phyloP scores from a whole-genome alignment of 73 alveolate genomes.

The Diophrys sp. region DNA sequence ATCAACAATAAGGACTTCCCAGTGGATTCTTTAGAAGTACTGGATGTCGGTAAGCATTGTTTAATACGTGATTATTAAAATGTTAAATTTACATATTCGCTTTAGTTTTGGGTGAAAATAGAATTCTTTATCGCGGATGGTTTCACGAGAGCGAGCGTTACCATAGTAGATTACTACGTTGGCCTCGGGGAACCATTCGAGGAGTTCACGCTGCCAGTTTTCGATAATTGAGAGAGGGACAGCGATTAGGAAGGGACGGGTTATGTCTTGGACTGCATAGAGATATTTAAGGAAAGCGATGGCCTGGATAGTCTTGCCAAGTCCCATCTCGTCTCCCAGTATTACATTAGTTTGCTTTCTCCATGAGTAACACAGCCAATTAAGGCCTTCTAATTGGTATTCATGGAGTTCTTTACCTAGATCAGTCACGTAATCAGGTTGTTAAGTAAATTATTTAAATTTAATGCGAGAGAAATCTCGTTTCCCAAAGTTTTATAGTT shows the following conservation, averaged over 20 bases:
- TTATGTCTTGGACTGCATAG: slow-evolving; percentile 45
- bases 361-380: slow-evolving; percentile 91
- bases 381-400: slow-evolving; percentile 91
- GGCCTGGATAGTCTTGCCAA: slow-evolving; percentile 97
- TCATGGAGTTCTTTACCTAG: slow-evolving; percentile 52
- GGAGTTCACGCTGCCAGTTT: slow-evolving; percentile 91
- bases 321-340: slow-evolving; percentile 99
- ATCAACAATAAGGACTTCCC: slow-evolving; percentile 89
- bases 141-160: slow-evolving; percentile 66
- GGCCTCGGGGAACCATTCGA: slow-evolving; percentile 86
- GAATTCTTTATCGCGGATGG: slow-evolving; percentile 34
- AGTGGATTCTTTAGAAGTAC: slow-evolving; percentile 62
- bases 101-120: slow-evolving; percentile 3
- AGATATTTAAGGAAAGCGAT: slow-evolving; percentile 79
- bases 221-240: slow-evolving; percentile 90
- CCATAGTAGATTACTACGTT: slow-evolving; percentile 76
- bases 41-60: slow-evolving; percentile 73
- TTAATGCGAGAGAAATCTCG: too few species aligned
- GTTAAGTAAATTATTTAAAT: too few species aligned
- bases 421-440: too few species aligned
- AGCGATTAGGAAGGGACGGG: slow-evolving; percentile 83
- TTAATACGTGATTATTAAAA: slow-evolving; percentile 85
- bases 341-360: slow-evolving; percentile 83
- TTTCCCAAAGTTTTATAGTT: too few species aligned
- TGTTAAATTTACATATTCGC: slow-evolving; percentile 75